Evolutionary conservation across 176 grass and related monocot genomes (phyloP), one percentile per base, ranked within the genome.

Genomic region (Rhynchospora pubera): DNA sequence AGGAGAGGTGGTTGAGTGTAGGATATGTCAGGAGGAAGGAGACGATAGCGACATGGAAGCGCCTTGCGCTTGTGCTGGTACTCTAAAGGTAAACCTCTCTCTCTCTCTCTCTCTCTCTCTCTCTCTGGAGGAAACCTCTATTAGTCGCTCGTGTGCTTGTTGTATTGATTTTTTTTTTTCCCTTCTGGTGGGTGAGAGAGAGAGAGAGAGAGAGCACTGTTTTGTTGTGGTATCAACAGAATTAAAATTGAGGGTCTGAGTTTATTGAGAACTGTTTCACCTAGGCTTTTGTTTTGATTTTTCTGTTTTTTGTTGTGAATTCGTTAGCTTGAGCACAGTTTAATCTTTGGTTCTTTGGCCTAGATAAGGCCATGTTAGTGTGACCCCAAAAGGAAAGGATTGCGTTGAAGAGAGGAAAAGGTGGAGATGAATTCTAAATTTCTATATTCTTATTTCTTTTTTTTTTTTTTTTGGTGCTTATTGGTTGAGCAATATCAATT

Each of bases 61-160:
- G 3, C 97, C 97, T 73, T 99, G 97, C 79, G 97, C 93, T 53
- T 99, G 97, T 79, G 83, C 65, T 63, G 97, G 97, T 45, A 99
- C 97, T 14, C 91, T 99, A 67, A 99, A 99, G 93, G 97, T 99
- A 26, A n/a, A n/a, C n/a, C n/a, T n/a, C n/a, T n/a, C n/a, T n/a
- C n/a, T n/a, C n/a, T n/a, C n/a, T n/a, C n/a, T n/a, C n/a, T n/a
- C n/a, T n/a, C n/a, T n/a, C n/a, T n/a, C n/a, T n/a, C n/a, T n/a
- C n/a, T n/a, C n/a, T n/a, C n/a, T 57, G 1, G n/a, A 82, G 19
- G 79, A 83, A 67, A 68, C 64, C 46, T 46, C 59, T 15, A 42
- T 68, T 55, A 5, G 52, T 19, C n/a, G n/a, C n/a, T n/a, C n/a
- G n/a, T n/a, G n/a, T 82, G 24, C 12, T 58, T 50, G 58, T 47